Evolutionary conservation across 257 asterid species (phyloP).

Genomic region (Capsicum baccatum): DNA sequence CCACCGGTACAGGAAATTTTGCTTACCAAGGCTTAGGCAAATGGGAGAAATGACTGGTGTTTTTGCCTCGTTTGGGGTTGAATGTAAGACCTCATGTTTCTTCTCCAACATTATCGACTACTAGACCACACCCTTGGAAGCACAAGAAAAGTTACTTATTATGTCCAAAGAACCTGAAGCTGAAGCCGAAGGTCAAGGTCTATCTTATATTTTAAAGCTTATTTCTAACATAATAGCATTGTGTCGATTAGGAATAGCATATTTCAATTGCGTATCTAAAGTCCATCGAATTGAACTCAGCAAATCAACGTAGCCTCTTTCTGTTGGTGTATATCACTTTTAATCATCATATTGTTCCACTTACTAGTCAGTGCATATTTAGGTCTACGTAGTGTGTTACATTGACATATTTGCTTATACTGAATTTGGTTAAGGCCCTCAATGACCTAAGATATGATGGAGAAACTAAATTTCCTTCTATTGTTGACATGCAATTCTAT

Average conservation of each 20-base stretch:
- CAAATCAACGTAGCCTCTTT: neutral
- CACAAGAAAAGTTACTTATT: neutral
- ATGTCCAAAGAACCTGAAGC: conserved; percentile 4
- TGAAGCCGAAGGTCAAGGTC: neutral
- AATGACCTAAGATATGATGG: neutral
- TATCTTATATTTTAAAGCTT: neutral
- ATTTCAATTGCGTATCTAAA: neutral
- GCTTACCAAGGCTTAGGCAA: neutral
- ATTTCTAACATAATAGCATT: neutral
- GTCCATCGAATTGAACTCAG: neutral
- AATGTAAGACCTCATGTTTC: too few relatives aligned
- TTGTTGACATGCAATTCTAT: neutral
- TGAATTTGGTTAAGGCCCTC: too few relatives aligned
- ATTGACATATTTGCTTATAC: neutral
- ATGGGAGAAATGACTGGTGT: neutral
- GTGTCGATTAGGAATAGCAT: neutral
- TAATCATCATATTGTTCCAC: neutral
- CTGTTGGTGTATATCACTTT: neutral
- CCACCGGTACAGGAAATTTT: neutral
- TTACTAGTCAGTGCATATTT: neutral
- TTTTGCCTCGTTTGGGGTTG: too few relatives aligned
- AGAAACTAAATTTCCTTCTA: neutral
- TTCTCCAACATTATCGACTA: too few relatives aligned
- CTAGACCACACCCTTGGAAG: too few relatives aligned
- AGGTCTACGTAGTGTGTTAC: too few relatives aligned